Evolutionary conservation across 108 stramenopile species (phyloP), one percentile per base, ranked within the genome.

Genomic region (Aurantiochytrium sp.): DNA sequence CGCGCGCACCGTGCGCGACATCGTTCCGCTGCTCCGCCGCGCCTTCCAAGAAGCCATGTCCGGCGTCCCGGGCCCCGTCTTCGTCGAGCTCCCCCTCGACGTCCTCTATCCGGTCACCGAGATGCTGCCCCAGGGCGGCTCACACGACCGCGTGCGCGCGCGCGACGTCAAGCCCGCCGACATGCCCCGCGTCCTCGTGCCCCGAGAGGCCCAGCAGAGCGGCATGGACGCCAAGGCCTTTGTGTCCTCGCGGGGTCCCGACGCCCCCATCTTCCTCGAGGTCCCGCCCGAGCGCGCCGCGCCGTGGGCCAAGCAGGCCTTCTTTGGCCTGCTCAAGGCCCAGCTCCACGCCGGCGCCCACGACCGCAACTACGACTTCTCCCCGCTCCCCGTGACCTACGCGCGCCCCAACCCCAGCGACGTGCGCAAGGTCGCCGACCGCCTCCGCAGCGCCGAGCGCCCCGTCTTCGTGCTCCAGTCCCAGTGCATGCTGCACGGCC

Each of bases 361-460:
- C 45, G 73, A 81, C 24, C n/a, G n/a, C n/a, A 3, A 81, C 45
- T 81, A 81, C 73, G 73, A 81, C 73, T 81, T 81, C 24, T 81
- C 73, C 21, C 73, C 73, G 2, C 73, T 81, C 27, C 73, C 73
- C 21, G 24, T 81, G 10, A 30, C 39, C 36, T 81, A 81, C 39
- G 19, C 73, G 19, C 50, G 12, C 6, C 73, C 73, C 12, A 81
- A 42, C 30, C 1, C 39, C 32, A 10, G 36, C 17, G 73, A 81
- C 45, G 39, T 81, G 12, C n/a, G 27, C 24, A 81, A 41, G 39
- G 73, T 48, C 12, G 73, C 73, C 45, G 73, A 81, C 24, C n/a
- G 30, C 12, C 45, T 81, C 10, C 39, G 45, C 42, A 81, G 32
- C n/a, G 73, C 73, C 73, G 12, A 81, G 73, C 73, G 73, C 6